Conservation (phyloP, 2,329 filamentous ascomycete genomes). For the Cytospora schulzeri region DNA sequence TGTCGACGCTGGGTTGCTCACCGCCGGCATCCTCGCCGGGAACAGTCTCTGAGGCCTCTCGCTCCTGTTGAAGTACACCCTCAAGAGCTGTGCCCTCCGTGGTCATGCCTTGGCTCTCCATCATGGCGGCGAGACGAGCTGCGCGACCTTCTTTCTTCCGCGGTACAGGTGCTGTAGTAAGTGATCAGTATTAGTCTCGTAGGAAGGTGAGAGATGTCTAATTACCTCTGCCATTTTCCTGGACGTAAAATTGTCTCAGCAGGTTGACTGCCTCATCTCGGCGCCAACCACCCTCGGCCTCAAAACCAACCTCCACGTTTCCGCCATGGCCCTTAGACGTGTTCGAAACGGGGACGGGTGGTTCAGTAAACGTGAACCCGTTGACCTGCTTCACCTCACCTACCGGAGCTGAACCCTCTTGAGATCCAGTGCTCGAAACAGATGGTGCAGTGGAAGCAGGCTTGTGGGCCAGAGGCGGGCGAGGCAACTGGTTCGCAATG, state of each 20-base stretch:
- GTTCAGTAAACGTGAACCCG: slow-evolving; percentile 24
- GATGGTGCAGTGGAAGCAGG: slow-evolving; percentile 24
- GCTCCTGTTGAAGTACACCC: slow-evolving; percentile 27
- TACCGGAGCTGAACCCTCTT: slow-evolving; percentile 20
- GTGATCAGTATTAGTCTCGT: neutral
- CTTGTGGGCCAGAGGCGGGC: slow-evolving; percentile 24
- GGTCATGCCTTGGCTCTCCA: slow-evolving; percentile 45
- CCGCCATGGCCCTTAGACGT: slow-evolving; percentile 56
- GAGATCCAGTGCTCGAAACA: slow-evolving; percentile 24
- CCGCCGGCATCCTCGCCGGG: slow-evolving; percentile 9
- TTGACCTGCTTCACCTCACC: slow-evolving; percentile 25
- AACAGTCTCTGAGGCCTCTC: slow-evolving; percentile 23
- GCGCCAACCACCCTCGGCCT: slow-evolving; percentile 84
- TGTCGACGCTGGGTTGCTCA: neutral
- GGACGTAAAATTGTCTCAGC: slow-evolving; percentile 91
- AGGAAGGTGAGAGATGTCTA: neutral
- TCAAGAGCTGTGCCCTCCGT: slow-evolving; percentile 29
- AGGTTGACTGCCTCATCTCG: slow-evolving; percentile 92
- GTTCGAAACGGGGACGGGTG: slow-evolving; percentile 27
- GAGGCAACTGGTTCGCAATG: slow-evolving; percentile 21
- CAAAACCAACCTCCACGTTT: slow-evolving; percentile 76
- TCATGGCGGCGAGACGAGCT: slow-evolving; percentile 55
- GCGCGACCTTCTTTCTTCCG: slow-evolving; percentile 59
- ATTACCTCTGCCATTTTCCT: slow-evolving; percentile 91
- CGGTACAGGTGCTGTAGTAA: slow-evolving; percentile 49